These are phyloP conservation scores for Chenopodium album DNA, from an alignment of 148 eudicot species.

Conservation along the genomic window DNA sequence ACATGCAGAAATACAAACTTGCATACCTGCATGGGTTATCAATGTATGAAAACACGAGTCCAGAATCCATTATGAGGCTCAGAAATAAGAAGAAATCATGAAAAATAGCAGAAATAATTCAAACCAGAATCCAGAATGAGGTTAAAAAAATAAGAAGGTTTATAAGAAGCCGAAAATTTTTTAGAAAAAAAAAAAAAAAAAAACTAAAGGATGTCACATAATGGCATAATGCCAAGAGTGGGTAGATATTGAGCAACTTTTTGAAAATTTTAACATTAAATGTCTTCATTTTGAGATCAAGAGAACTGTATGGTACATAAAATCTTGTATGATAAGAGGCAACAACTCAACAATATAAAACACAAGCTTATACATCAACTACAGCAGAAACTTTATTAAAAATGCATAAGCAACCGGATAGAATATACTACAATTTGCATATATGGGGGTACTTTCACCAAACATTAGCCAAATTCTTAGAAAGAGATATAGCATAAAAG, in stretches of 20 bases:
- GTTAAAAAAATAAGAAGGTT: background rate
- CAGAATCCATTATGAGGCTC: background rate
- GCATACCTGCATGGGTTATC: slow-evolving; percentile 59
- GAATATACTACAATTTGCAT: background rate
- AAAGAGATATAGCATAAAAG: background rate
- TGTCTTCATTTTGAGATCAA: background rate
- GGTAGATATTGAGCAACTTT: background rate
- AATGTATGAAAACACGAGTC: background rate
- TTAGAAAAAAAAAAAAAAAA: background rate
- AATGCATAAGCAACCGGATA: background rate
- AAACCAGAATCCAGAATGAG: background rate
- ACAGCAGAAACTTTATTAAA: background rate
- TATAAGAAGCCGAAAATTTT: background rate
- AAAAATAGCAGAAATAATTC: too few relatives aligned
- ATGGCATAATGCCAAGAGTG: background rate
- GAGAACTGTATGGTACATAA: background rate
- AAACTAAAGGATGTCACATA: background rate
- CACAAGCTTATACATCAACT: background rate
- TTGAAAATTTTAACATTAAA: background rate
- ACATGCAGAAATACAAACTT: slow-evolving; percentile 94
- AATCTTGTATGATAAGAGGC: background rate
- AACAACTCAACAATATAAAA: background rate
- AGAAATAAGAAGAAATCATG: background rate
- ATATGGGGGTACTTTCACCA: background rate
- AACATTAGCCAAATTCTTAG: background rate